Evolutionary conservation across 352 stramenopile genomes (phyloP).

Genomic region (Phytopythium ostracodes): DNA sequence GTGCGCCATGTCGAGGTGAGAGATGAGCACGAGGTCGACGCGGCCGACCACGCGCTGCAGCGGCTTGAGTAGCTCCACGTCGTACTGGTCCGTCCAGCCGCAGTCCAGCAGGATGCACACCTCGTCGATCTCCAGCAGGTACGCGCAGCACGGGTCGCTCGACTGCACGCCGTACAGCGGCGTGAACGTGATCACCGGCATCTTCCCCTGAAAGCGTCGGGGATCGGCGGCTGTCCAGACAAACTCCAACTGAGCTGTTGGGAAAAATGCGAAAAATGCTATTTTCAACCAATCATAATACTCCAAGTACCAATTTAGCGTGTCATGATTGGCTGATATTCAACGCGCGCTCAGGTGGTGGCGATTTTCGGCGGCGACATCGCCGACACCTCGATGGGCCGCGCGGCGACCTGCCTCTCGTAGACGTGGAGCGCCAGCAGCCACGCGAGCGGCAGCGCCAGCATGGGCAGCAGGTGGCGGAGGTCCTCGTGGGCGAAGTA

Average conservation of each 20-base stretch:
- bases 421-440: conserved; percentile 40
- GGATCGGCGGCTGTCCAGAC: neutral
- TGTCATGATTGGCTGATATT: conserved; percentile 10
- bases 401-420: conserved; percentile 24
- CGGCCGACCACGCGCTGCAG: conserved; percentile 79
- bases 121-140: conserved; percentile 90
- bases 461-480: conserved; percentile 39
- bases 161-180: conserved; percentile 86
- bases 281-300: conserved; percentile 2
- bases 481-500: conserved; percentile 29
- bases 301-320: neutral
- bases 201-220: too few relatives aligned
- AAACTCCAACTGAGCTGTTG: neutral
- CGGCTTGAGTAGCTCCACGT: conserved; percentile 77
- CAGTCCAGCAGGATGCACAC: conserved; percentile 91
- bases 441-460: conserved; percentile 44
- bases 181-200: conserved; percentile 91
- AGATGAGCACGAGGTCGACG: conserved; percentile 89
- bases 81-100: conserved; percentile 88
- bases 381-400: neutral
- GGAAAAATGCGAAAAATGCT: neutral
- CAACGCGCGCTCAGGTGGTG: conserved; percentile 2
- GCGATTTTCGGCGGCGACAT: conserved; percentile 23
- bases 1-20: conserved; percentile 86
- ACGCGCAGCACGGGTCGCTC: conserved; percentile 76